phyloP scores from a whole-genome alignment of 2,329 filamentous ascomycete species.

The Penicillium sp. region DNA sequence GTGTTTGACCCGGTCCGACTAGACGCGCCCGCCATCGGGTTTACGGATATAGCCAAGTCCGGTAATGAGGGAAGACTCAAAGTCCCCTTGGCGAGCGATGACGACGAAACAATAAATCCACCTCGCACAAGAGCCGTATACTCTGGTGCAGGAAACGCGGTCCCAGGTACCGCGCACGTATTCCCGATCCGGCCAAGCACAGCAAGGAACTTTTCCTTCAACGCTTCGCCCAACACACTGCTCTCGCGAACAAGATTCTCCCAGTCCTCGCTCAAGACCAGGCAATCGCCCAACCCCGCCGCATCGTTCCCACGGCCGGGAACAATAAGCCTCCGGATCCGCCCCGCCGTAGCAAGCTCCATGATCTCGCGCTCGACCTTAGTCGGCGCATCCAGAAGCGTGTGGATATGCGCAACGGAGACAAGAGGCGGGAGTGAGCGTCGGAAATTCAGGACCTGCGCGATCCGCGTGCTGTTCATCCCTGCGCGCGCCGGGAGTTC shows the following conservation, averaged over 20 bases:
- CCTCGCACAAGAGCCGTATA: slow-evolving; percentile 54
- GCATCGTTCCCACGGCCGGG: slow-evolving; percentile 62
- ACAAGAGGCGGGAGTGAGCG: slow-evolving; percentile 61
- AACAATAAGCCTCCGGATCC: slow-evolving; percentile 60
- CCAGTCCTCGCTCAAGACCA: slow-evolving; percentile 61
- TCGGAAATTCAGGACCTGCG: slow-evolving; percentile 63
- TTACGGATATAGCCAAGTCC: slow-evolving; percentile 27
- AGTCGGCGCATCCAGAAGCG: slow-evolving; percentile 60
- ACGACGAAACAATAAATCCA: slow-evolving; percentile 61
- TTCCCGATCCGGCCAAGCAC: slow-evolving; percentile 54
- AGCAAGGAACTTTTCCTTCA: slow-evolving; percentile 56
- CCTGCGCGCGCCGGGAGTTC: slow-evolving; percentile 60
- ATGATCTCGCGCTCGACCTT: slow-evolving; percentile 65
- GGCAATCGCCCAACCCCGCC: slow-evolving; percentile 61
- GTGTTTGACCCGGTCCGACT: slow-evolving; percentile 29
- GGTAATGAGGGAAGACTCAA: slow-evolving; percentile 49
- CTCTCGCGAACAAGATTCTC: slow-evolving; percentile 47
- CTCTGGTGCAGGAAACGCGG: slow-evolving; percentile 53
- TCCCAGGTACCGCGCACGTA: slow-evolving; percentile 51
- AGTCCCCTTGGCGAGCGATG: slow-evolving; percentile 44
- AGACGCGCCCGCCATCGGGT: slow-evolving; percentile 23
- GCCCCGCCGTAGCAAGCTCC: slow-evolving; percentile 55
- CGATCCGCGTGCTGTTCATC: slow-evolving; percentile 66
- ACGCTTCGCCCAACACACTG: slow-evolving; percentile 34
- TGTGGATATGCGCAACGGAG: slow-evolving; percentile 65